Conservation (phyloP, 2,329 filamentous ascomycete species). For the Trichoderma guizhouense region DNA sequence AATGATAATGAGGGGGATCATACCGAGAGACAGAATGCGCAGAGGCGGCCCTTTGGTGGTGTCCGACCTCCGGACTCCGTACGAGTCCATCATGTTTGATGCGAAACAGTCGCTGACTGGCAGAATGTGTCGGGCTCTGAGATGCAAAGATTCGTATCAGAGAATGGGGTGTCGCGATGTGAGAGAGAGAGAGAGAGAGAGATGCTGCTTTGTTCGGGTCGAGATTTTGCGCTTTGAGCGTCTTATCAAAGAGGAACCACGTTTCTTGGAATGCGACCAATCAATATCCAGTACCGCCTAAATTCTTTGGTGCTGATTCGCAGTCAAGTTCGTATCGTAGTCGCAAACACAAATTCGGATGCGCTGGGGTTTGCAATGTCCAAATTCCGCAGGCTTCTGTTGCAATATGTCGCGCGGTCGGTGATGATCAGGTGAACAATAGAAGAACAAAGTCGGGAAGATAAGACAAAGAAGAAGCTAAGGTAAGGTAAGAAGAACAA, state of each 20-base stretch:
- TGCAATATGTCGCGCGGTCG: neutral
- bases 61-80: slow-evolving; percentile 75
- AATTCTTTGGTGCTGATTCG: neutral
- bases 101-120: neutral
- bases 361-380: neutral
- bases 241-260: neutral
- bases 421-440: neutral
- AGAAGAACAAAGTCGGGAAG: neutral
- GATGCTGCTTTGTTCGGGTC: neutral
- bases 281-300: neutral
- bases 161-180: neutral
- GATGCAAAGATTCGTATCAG: neutral
- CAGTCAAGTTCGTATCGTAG: neutral
- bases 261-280: neutral
- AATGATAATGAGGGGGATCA: slow-evolving; percentile 27
- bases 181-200: neutral
- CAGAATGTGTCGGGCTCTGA: neutral
- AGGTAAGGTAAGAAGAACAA: neutral
- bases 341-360: slow-evolving; percentile 9
- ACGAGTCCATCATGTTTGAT: slow-evolving; percentile 46
- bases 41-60: slow-evolving; percentile 92
- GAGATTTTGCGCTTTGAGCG: neutral
- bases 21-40: slow-evolving; percentile 87
- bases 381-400: neutral
- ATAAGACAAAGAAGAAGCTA: neutral